Evolutionary conservation across 2,329 filamentous ascomycete species (phyloP).

Genomic region (Fusarium camptoceras): DNA sequence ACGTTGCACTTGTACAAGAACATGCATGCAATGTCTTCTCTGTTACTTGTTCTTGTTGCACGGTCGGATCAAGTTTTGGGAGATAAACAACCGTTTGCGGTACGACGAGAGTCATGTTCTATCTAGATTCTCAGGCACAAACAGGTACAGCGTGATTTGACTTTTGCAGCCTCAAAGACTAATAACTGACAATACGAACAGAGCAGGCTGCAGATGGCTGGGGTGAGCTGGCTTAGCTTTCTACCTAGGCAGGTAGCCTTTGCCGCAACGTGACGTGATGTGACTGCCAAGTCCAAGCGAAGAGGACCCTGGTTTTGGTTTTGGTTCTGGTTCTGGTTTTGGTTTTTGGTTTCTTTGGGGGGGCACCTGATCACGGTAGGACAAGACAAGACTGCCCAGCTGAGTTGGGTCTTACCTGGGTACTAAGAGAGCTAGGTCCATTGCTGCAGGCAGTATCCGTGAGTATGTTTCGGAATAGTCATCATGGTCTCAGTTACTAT

Average conservation of each 20-base stretch:
- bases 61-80: background rate
- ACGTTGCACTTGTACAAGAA: conserved; percentile 19
- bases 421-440: background rate
- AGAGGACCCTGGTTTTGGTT: conserved; percentile 23
- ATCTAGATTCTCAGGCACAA: background rate
- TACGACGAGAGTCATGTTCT: background rate
- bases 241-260: too few species aligned
- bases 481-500: background rate
- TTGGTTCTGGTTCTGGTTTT: conserved; percentile 14
- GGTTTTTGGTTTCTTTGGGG: conserved; percentile 4
- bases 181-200: conserved; percentile 15
- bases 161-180: conserved; percentile 17
- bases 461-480: background rate
- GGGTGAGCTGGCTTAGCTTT: background rate
- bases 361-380: conserved; percentile 37
- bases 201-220: conserved; percentile 12
- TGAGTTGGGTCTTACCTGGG: conserved; percentile 9
- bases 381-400: conserved; percentile 25
- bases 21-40: background rate
- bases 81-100: conserved; percentile 1
- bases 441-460: background rate
- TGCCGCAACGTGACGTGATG: conserved; percentile 33
- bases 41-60: conserved; percentile 7
- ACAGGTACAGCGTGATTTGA: conserved; percentile 14
- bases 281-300: conserved; percentile 15